A percentile compares a stretch with the other conserved stretches of the same genome.
phyloP scores from a whole-genome alignment of 352 stramenopile genomes.

The Phytophthora hybrid region DNA sequence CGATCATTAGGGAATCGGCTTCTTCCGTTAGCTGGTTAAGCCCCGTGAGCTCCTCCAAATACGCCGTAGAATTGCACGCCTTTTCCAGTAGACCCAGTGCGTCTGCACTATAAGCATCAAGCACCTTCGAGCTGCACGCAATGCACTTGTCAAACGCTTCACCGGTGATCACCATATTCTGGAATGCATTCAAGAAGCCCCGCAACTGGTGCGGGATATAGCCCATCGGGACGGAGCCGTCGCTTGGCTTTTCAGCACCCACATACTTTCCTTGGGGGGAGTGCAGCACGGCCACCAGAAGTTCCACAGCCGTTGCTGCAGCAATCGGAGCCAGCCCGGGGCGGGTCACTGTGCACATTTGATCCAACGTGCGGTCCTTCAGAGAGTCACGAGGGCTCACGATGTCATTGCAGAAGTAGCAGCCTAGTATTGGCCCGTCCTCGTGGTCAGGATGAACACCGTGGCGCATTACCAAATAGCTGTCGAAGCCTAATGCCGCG shows the following conservation, averaged over 20 bases:
- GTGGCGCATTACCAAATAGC: constrained; percentile 99
- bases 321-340: constrained; percentile 95
- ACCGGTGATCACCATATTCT: constrained; percentile 81
- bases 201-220: constrained; percentile 96
- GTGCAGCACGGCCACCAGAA: constrained; percentile 97
- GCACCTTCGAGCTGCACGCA: constrained; percentile 91
- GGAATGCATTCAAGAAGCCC: constrained; percentile 95
- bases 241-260: constrained; percentile 80
- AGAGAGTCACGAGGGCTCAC: constrained; percentile 98
- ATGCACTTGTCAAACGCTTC: constrained; percentile 97
- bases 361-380: constrained; percentile 97
- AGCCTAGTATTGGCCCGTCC: constrained; percentile 78
- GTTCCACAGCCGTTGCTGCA: constrained; percentile 94
- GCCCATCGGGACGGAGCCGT: constrained; percentile 68
- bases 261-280: constrained; percentile 90
- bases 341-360: constrained; percentile 99
- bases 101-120: constrained; percentile 84
- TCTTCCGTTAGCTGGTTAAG: constrained; percentile 90
- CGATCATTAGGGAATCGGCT: constrained; percentile 67
- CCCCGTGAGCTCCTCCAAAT: constrained; percentile 83
- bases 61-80: constrained; percentile 76
- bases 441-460: constrained; percentile 56
- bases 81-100: constrained; percentile 61
- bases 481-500: constrained; percentile 94
- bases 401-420: constrained; percentile 99